Conservation (phyloP, 257 asterid species). For the Catharanthus roseus region DNA sequence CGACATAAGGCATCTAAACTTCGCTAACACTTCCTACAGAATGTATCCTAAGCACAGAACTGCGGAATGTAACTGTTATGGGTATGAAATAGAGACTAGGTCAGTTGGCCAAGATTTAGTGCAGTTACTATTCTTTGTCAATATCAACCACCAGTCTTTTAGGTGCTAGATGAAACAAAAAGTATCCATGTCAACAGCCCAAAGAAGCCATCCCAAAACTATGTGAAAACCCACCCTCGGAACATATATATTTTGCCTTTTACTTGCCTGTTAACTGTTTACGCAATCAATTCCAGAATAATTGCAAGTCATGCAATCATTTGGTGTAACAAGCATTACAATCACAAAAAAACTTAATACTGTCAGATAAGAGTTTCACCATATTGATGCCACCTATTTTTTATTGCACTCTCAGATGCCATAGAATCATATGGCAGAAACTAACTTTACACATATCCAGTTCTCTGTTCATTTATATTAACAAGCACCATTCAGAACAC, state of each 20-base stretch:
- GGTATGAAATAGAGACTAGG: constrained; percentile 11
- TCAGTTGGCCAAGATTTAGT: constrained; percentile 4
- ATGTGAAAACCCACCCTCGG: neutral
- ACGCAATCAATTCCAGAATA: neutral
- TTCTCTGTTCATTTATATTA: neutral
- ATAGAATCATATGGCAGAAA: neutral
- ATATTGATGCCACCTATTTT: neutral
- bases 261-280: neutral
- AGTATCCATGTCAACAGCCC: neutral
- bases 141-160: constrained; percentile 1
- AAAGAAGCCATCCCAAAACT: constrained; percentile 6
- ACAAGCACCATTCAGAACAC: neutral
- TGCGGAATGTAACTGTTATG: constrained; percentile 12
- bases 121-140: constrained; percentile 13
- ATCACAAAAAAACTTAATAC: neutral
- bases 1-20: neutral
- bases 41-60: constrained; percentile 4
- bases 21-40: constrained; percentile 10
- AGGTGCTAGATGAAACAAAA: neutral
- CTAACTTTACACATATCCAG: neutral
- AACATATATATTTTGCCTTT: neutral
- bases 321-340: neutral
- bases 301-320: neutral
- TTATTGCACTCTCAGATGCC: neutral
- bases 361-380: neutral